phyloP scores from a whole-genome alignment of 1,284 basidiomycete genomes.

The Heterobasidion irregulare region DNA sequence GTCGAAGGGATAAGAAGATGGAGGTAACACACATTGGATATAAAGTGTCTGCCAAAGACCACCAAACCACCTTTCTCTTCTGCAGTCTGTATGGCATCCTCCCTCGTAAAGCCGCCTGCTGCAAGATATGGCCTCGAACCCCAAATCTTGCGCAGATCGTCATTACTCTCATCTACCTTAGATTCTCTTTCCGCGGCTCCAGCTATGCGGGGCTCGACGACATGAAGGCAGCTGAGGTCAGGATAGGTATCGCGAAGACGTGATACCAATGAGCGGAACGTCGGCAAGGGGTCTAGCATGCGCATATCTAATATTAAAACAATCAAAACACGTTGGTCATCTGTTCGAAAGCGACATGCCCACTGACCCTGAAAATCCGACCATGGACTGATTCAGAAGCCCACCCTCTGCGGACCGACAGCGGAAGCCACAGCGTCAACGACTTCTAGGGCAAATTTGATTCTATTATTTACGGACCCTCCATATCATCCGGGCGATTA shows the following conservation, averaged over 20 bases:
- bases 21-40: conserved; percentile 26
- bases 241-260: background rate
- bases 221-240: conserved; percentile 1
- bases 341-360: background rate
- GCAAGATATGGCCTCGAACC: conserved; percentile 19
- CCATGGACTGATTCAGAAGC: conserved; percentile 36
- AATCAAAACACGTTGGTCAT: background rate
- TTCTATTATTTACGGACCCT: conserved; percentile 45
- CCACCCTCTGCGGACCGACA: conserved; percentile 22
- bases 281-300: conserved; percentile 8
- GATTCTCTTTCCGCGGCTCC: conserved; percentile 6
- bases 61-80: conserved; percentile 25
- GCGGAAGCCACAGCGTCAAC: conserved; percentile 21
- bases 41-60: conserved; percentile 37
- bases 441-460: conserved; percentile 39
- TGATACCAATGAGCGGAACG: conserved; percentile 1
- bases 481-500: conserved; percentile 53
- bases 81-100: conserved; percentile 13
- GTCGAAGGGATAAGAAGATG: background rate
- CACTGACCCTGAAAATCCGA: conserved; percentile 16
- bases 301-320: conserved; percentile 10
- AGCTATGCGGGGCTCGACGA: conserved; percentile 24
- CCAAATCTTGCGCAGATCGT: conserved; percentile 20
- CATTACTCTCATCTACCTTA: conserved; percentile 13
- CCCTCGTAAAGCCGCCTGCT: conserved; percentile 24